Evolutionary conservation across 176 grass and related monocot genomes (phyloP), one percentile per base, ranked within the genome.

Genomic region (Oryza meyeriana): DNA sequence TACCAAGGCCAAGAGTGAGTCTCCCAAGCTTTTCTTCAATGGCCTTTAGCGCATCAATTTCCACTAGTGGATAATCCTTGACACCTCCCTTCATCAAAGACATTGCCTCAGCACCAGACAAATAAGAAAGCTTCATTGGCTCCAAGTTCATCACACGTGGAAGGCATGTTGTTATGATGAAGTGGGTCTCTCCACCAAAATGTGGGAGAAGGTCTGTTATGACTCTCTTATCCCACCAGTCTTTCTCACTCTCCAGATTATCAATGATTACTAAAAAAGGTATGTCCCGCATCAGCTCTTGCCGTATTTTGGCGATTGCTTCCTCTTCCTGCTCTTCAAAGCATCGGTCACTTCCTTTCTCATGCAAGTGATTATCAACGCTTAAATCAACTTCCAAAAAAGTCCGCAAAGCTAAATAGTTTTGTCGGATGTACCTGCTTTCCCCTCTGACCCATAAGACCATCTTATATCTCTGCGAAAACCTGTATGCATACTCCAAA

Each of bases 271-370:
- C 89, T 87, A 98, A 87, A 85, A 79, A 98, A 5, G 96, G 96
- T 76, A 98, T 91, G 81, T 95, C 88, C 18, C 81, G 80, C 78
- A 89, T 85, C 79, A 98, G 83, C 86, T 98, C 96, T 81, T 98
- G 94, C 68, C 82, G 84, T 63, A 95, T 84, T 77, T 81, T 93
- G 66, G 73, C 79, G 78, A 98, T 93, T 32, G 92, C 92, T 86
- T 93, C 90, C 55, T 98, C 96, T 85, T 98, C 95, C 63, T 95
- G 96, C 73, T 98, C 96, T 66, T 98, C 96, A 66, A 98, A 98
- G 76, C 93, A 98, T 72, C 77, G 94, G 48, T 88, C 85, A 78
- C 76, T 90, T 78, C 92, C 93, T 82, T 91, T 93, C 66, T 98
- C 91, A 80, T 90, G 90, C 76, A 85, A 84, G 59, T 86, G 84